phyloP scores from a whole-genome alignment of 2,329 filamentous ascomycete species.

The Corniculantispora saksenae region DNA sequence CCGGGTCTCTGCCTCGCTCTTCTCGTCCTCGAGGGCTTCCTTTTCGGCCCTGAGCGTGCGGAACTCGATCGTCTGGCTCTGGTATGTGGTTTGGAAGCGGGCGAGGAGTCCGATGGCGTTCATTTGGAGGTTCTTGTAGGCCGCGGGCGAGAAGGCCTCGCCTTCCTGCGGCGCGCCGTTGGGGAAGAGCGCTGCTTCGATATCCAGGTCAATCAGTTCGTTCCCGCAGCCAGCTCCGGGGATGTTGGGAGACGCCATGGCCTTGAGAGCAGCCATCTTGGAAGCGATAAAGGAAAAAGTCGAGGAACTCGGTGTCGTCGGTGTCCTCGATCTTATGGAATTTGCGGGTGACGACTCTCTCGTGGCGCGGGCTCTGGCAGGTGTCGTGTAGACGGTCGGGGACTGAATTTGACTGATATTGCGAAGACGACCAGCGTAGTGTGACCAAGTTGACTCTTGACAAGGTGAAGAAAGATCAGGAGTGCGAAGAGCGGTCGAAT shows the following conservation, averaged over 20 bases:
- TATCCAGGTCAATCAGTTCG: conserved; percentile 56
- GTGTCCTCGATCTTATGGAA: conserved; percentile 32
- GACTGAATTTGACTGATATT: conserved; percentile 10
- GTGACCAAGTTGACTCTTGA: conserved; percentile 31
- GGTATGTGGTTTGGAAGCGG: conserved; percentile 61
- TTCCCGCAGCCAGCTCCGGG: conserved; percentile 43
- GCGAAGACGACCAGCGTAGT: conserved; percentile 17
- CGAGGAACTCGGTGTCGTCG: conserved; percentile 27
- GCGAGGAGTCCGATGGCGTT: conserved; percentile 57
- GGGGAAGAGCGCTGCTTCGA: conserved; percentile 57
- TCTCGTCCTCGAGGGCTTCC: conserved; percentile 55
- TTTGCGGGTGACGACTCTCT: conserved; percentile 17
- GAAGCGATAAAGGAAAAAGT: conserved; percentile 50
- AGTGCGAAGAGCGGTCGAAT: conserved; percentile 12
- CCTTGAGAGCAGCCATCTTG: conserved; percentile 45
- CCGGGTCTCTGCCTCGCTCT: conserved; percentile 56
- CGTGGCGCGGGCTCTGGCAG: conserved; percentile 7
- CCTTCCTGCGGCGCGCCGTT: conserved; percentile 41
- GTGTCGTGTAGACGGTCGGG: conserved; percentile 14
- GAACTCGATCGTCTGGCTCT: conserved; percentile 50
- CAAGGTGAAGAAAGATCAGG: conserved; percentile 16
- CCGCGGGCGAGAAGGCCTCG: conserved; percentile 58
- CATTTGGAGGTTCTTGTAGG: conserved; percentile 61
- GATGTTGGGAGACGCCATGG: conserved; percentile 24
- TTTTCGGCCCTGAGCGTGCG: conserved; percentile 54